phyloP scores from a whole-genome alignment of 2,329 filamentous ascomycete species.

The Colletotrichum coccodes region DNA sequence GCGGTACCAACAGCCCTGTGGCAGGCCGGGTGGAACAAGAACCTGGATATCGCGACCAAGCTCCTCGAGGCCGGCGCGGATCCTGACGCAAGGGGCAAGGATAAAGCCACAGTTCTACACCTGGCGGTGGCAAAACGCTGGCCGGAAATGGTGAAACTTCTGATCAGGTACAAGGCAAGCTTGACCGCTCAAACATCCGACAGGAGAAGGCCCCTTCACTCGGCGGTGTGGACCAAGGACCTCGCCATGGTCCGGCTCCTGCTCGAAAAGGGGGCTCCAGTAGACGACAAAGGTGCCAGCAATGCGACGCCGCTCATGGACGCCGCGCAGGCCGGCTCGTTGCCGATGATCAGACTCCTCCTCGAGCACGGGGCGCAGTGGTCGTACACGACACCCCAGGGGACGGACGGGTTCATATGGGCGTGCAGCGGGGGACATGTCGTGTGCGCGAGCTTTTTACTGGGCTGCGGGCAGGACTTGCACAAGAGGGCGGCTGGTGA shows the following conservation, averaged over 20 bases:
- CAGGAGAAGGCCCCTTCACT: slow-evolving; percentile 11
- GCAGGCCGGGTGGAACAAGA: neutral
- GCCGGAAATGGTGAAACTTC: neutral
- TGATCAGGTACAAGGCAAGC: slow-evolving; percentile 3
- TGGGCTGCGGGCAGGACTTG: slow-evolving; percentile 6
- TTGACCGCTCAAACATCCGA: neutral
- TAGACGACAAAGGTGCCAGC: neutral
- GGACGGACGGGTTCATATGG: slow-evolving; percentile 6
- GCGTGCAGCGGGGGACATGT: neutral
- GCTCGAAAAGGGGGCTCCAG: slow-evolving; percentile 1
- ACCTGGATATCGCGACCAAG: neutral
- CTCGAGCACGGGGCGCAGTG: slow-evolving; percentile 3
- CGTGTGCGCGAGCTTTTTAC: slow-evolving; percentile 9
- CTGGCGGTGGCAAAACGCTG: slow-evolving; percentile 4
- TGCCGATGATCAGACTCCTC: slow-evolving; percentile 14
- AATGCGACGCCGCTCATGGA: slow-evolving; percentile 11
- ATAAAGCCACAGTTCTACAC: slow-evolving; percentile 4
- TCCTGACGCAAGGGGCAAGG: neutral
- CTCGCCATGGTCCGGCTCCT: slow-evolving; percentile 9
- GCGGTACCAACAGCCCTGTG: slow-evolving; percentile 3
- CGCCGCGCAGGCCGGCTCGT: neutral
- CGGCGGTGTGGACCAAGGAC: slow-evolving; percentile 3
- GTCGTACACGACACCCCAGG: slow-evolving; percentile 9
- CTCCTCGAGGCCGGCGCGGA: slow-evolving; percentile 9
- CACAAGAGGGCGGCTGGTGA: neutral